A percentile compares a stretch with the other conserved stretches of the same genome.
Conservation (phyloP, 257 asterid genomes). For the Paraleonurus japonicus region DNA sequence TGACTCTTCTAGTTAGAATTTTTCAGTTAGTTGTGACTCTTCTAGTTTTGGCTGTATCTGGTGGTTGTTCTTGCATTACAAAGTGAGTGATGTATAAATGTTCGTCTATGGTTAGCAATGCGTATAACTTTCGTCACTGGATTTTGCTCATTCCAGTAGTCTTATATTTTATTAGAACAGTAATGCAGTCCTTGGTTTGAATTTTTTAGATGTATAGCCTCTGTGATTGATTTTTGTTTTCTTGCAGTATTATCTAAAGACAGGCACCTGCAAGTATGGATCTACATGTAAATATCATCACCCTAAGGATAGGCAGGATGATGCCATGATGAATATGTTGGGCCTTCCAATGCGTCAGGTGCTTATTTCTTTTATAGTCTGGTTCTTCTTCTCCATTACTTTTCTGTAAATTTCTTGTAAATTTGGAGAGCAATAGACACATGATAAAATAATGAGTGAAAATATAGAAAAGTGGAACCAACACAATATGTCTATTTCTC, state of each 20-base stretch:
- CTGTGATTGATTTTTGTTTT: conserved; percentile 11
- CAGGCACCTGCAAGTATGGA: conserved; percentile 76
- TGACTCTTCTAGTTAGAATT: background rate
- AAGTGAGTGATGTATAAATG: background rate
- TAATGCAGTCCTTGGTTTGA: conserved; percentile 1
- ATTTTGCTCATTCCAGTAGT: background rate
- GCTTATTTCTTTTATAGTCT: conserved; percentile 22
- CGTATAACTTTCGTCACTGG: background rate
- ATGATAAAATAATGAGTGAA: no score
- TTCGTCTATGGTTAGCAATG: background rate
- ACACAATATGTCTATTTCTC: no score
- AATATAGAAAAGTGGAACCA: no score
- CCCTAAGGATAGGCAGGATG: conserved; percentile 55
- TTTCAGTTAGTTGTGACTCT: no score
- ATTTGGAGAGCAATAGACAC: no score
- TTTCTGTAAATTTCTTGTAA: no score
- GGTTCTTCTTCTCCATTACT: background rate
- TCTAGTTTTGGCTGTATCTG: background rate
- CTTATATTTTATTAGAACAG: background rate
- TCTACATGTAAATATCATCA: conserved; percentile 68
- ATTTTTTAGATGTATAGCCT: background rate
- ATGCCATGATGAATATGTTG: conserved; percentile 40
- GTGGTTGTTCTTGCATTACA: background rate
- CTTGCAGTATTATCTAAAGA: conserved; percentile 67
- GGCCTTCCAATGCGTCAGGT: conserved; percentile 86